Percentiles rank a stretch among this genome's conserved stretches.
These are phyloP conservation scores for Yamadazyma nakazawae DNA, from an alignment of 805 yeast genomes.

Conservation along the genomic window DNA sequence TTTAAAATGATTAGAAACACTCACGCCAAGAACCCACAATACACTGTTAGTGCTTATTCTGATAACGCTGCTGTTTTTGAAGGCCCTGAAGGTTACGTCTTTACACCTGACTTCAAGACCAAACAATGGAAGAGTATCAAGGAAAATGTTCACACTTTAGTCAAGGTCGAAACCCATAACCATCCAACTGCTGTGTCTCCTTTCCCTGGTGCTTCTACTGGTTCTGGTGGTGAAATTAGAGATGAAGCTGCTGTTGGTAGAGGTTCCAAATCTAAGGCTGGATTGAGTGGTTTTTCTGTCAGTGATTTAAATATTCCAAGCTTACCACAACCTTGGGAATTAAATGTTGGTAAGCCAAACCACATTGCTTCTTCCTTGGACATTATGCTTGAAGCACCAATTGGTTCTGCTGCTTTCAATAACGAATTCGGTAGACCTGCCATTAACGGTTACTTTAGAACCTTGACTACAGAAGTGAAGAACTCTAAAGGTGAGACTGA, in stretches of 20 bases:
- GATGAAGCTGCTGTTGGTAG: slow-evolving; percentile 99
- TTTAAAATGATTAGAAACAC: slow-evolving; percentile 97
- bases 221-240: slow-evolving; percentile 99
- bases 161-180: slow-evolving; percentile 97
- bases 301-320: slow-evolving; percentile 87
- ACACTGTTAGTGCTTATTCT: slow-evolving; percentile 89
- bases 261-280: slow-evolving; percentile 97
- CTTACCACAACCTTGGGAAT: slow-evolving; percentile 92
- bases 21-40: slow-evolving; percentile 71
- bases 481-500: slow-evolving; percentile 62
- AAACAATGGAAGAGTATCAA: slow-evolving; percentile 69
- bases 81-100: slow-evolving; percentile 75
- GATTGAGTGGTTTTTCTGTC: slow-evolving; percentile 88
- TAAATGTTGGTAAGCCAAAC: slow-evolving; percentile 80
- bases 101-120: slow-evolving; percentile 70
- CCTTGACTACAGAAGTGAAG: slow-evolving; percentile 76
- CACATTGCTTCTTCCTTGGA: slow-evolving; percentile 93
- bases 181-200: slow-evolving; percentile 99
- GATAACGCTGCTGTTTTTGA: slow-evolving; percentile 97
- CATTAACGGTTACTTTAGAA: slow-evolving; percentile 93
- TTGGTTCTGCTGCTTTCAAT: slow-evolving; percentile 97
- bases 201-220: slow-evolving; percentile 99
- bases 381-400: slow-evolving; percentile 95
- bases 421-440: slow-evolving; percentile 99
- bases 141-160: slow-evolving; percentile 83